Conservation (phyloP, 2,329 filamentous ascomycete genomes). For the Colletotrichum sp. region DNA sequence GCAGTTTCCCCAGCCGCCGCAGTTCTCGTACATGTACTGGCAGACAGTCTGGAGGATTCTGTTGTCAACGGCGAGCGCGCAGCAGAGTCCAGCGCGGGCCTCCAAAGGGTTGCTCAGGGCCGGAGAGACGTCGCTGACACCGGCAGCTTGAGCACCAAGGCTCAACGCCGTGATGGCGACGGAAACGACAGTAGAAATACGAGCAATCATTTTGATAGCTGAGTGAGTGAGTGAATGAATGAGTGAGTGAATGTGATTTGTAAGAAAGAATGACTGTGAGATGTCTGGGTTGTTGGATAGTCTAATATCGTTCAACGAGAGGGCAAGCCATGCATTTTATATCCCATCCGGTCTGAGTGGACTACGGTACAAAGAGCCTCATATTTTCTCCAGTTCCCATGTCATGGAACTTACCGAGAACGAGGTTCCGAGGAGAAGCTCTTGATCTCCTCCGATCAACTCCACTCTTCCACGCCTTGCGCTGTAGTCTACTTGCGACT, state of each 20-base stretch:
- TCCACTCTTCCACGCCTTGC: neutral
- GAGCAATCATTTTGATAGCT: neutral
- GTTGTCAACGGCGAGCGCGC: neutral
- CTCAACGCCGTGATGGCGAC: neutral
- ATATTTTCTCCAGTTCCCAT: neutral
- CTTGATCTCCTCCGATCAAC: neutral
- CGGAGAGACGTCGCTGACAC: neutral
- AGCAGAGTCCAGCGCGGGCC: neutral
- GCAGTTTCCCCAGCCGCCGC: neutral
- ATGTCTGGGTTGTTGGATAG: neutral
- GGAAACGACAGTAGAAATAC: neutral
- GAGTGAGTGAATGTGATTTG: neutral
- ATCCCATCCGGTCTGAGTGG: neutral
- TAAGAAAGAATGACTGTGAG: neutral
- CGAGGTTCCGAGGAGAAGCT: neutral
- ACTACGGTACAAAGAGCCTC: neutral
- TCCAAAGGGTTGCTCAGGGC: neutral
- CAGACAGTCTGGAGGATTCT: neutral
- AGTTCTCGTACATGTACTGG: neutral
- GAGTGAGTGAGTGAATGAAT: neutral
- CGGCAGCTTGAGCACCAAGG: neutral
- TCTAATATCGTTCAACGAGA: neutral
- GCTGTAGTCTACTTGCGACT: neutral
- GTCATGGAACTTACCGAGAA: neutral
- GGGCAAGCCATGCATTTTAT: neutral